A percentile compares a stretch with the other conserved stretches of the same genome.
Conservation (phyloP, 2,329 filamentous ascomycete genomes). For the Diaporthe longicolla region DNA sequence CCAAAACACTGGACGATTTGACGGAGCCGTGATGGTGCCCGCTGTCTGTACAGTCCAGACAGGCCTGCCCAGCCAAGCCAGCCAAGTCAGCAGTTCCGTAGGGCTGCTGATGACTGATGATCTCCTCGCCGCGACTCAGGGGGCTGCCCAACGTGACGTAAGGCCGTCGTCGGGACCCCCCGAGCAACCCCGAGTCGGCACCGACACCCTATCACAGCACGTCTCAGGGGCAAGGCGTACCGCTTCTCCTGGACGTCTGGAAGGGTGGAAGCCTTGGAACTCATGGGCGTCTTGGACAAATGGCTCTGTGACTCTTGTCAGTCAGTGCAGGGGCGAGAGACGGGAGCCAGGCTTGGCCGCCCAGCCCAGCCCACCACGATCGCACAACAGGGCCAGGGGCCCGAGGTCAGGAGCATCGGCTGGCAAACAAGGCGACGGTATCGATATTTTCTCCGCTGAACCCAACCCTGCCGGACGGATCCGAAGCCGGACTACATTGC, state of each 20-base stretch:
- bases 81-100: not conserved
- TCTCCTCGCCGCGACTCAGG: conserved; percentile 32
- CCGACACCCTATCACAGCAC: conserved; percentile 26
- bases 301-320: conserved; percentile 13
- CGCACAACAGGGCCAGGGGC: conserved; percentile 9
- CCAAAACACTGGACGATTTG: conserved; percentile 21
- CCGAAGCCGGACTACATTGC: conserved; percentile 23
- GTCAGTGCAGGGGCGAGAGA: conserved; percentile 4
- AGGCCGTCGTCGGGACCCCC: conserved; percentile 31
- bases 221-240: conserved; percentile 20
- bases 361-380: conserved; percentile 4
- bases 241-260: conserved; percentile 14
- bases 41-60: not conserved
- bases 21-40: conserved; percentile 21
- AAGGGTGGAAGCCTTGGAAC: conserved; percentile 8
- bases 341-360: not conserved
- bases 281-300: not conserved
- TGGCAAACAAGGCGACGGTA: conserved; percentile 18
- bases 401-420: conserved; percentile 10
- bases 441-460: conserved; percentile 23
- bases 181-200: conserved; percentile 22
- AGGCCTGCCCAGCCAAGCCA: not conserved
- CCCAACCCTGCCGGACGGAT: conserved; percentile 30
- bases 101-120: conserved; percentile 34
- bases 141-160: conserved; percentile 24